Conservation (phyloP, 305 asterid species). For the Fraxinus floribunda region DNA sequence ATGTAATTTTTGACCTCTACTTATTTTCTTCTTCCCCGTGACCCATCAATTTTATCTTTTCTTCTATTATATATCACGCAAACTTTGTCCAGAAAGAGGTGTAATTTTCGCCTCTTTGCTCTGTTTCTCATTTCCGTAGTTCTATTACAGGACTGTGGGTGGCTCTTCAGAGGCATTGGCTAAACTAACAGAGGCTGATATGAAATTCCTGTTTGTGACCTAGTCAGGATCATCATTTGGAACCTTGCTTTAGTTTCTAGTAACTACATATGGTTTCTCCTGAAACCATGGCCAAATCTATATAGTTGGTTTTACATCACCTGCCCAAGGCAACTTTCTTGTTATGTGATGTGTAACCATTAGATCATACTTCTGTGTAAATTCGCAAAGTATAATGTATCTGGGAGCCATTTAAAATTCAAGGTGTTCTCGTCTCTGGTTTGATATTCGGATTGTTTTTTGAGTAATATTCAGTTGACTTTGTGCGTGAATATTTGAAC, state of each 20-base stretch:
- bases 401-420: neutral
- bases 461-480: neutral
- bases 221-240: conserved; percentile 20
- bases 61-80: neutral
- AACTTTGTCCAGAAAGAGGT: neutral
- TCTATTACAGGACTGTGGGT: conserved; percentile 74
- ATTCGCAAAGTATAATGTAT: neutral
- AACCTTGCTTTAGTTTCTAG: neutral
- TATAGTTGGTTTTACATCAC: neutral
- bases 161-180: conserved; percentile 76
- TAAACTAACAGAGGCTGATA: conserved; percentile 76
- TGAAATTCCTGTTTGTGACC: conserved; percentile 70
- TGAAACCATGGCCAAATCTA: neutral
- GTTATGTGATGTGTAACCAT: neutral
- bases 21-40: neutral
- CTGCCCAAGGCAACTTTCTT: neutral
- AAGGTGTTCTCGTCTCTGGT: neutral
- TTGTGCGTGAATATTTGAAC: neutral
- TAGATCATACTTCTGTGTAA: neutral
- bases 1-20: too few species aligned
- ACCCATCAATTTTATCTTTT: neutral
- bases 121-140: conserved; percentile 10
- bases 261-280: neutral
- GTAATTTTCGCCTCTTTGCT: neutral
- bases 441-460: neutral